Evolutionary conservation across 2,329 filamentous ascomycete genomes (phyloP).

Genomic region (Septoria linicola): DNA sequence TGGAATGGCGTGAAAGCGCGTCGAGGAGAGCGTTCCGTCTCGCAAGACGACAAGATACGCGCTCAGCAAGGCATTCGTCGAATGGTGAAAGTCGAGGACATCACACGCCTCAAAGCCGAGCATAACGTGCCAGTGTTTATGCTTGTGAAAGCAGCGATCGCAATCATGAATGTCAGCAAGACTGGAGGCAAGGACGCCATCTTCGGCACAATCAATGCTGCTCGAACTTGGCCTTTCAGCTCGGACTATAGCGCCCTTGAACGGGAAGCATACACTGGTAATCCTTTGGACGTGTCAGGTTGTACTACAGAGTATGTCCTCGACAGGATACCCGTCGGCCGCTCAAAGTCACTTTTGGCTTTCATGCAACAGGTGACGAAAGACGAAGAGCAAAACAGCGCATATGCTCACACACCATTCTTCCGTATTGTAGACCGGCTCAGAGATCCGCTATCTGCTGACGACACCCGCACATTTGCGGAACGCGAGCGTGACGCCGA

Average conservation of each 20-base stretch:
- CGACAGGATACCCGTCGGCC: conserved; percentile 33
- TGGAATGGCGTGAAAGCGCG: conserved; percentile 32
- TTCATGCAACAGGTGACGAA: conserved; percentile 37
- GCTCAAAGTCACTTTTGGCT: conserved; percentile 26
- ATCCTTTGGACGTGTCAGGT: conserved; percentile 38
- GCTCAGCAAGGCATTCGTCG: conserved; percentile 34
- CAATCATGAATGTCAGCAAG: conserved; percentile 33
- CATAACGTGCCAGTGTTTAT: conserved; percentile 38
- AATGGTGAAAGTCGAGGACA: conserved; percentile 32
- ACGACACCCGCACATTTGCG: conserved; percentile 33
- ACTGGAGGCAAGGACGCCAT: conserved; percentile 36
- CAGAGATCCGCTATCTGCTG: conserved; percentile 30
- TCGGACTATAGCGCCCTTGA: conserved; percentile 33
- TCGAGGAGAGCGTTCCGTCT: conserved; percentile 28
- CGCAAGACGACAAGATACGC: conserved; percentile 27
- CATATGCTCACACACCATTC: conserved; percentile 36
- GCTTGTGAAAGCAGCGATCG: conserved; percentile 38
- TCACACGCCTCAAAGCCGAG: conserved; percentile 34
- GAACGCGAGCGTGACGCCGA: conserved; percentile 35
- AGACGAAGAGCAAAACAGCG: conserved; percentile 34
- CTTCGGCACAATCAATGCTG: conserved; percentile 38
- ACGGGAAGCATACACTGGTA: conserved; percentile 32
- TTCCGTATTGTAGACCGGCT: conserved; percentile 35
- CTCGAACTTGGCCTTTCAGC: conserved; percentile 37
- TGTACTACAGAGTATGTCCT: conserved; percentile 39